Evolutionary conservation across 228 moss, liverwort and hornwort genomes (phyloP), one percentile per base, ranked within the genome.

Genomic region (Sphagnum fallax): DNA sequence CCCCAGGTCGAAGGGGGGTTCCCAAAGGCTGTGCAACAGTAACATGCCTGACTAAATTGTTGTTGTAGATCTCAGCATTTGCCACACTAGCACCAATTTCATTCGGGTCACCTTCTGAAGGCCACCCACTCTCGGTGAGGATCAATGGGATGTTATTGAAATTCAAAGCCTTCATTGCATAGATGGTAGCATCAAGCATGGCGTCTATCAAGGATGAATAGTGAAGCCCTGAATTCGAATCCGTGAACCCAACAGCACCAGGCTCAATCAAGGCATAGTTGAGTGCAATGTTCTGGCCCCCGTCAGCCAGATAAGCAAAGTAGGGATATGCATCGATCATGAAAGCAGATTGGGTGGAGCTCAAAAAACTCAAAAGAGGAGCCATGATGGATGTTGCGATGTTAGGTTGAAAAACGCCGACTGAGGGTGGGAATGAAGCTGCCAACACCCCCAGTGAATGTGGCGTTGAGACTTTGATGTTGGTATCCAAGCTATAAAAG

Each of bases 151-250:
- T 80, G 49, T 82, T 80, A 5, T 0, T 74, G 69, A 79, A 77
- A 0, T 82, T 82, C 8, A 82, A 52, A 0, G 73, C 2, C 12
- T 61, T 74, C 86, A 86, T 86, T 11, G 86, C 86, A 1, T 82
- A 67, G 13, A 86, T 74, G 15, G 80, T 80, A 0, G 86, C 80
- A 48, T 86, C 86, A 1, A 86, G 75, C 60, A 79, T 77, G 8
- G 86, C 82, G 47, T 86, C 86, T 73, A 80, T 80, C 4, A 86
- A 70, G 55, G 80, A 82, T n/a, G 75, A 79, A 67, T 86, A 86
- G 5, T 71, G 67, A 5, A 65, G 52, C 7, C 77, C 77, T 9
- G 47, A 77, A 16, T 49, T 59, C 1, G 47, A 51, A 5, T 82
- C 86, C 4, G 73, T 74, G 13, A 85, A 75, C 0, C 72, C 1